Percentiles rank a stretch among this genome's conserved stretches.
Conservation (phyloP, 352 stramenopile species). For the Pythium brachiatum region DNA sequence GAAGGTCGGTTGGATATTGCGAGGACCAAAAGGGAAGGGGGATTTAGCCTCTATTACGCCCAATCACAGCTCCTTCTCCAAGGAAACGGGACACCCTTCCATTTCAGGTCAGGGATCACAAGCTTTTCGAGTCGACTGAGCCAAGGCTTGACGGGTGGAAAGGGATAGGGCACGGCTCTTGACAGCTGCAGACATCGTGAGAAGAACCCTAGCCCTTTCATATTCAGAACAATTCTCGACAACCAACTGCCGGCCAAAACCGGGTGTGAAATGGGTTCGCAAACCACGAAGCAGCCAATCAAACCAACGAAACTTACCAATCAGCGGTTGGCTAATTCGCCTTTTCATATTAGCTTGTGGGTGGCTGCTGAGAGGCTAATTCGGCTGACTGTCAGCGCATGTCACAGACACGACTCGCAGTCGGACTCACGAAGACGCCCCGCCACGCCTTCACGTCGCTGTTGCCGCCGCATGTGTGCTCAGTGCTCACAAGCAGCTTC, state of each 20-base stretch:
- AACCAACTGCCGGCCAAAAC: not conserved
- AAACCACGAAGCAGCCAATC: not conserved
- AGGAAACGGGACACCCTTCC: not conserved
- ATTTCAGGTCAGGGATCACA: slow-evolving; percentile 1
- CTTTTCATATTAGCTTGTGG: not conserved
- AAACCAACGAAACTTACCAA: not conserved
- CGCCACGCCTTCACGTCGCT: too few species aligned
- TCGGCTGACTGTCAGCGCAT: not conserved
- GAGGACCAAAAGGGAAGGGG: not conserved
- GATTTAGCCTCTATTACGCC: not conserved
- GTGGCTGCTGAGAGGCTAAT: not conserved
- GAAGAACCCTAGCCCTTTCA: not conserved
- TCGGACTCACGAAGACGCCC: not conserved
- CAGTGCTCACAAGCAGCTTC: too few species aligned
- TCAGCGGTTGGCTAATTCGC: not conserved
- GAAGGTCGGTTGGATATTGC: slow-evolving; percentile 1
- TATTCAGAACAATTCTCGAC: slow-evolving; percentile 2
- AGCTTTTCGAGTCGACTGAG: not conserved
- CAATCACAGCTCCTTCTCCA: not conserved
- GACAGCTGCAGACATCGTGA: not conserved
- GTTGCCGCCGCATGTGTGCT: too few species aligned
- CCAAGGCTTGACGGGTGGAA: not conserved
- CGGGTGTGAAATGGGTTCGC: not conserved
- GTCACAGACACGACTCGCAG: not conserved
- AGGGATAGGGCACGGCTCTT: not conserved